A percentile compares a stretch with the other conserved stretches of the same genome.
Conservation (phyloP, 768 basidiomycete genomes). For the Phaeolepiota aurea region DNA sequence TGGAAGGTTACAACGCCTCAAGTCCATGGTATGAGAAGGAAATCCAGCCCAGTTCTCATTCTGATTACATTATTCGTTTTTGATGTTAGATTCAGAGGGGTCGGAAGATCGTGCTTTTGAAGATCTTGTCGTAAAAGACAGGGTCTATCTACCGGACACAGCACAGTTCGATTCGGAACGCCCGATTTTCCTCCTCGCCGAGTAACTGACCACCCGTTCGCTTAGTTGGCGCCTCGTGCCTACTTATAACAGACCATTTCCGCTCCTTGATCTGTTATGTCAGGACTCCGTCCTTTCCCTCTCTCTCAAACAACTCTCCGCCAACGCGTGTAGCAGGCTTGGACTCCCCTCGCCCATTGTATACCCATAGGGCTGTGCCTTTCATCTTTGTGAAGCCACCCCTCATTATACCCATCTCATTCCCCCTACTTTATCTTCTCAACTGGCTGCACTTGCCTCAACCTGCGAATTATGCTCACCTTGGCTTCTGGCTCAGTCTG, state of each 20-base stretch:
- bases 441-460: not conserved
- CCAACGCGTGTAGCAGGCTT: conserved; percentile 9
- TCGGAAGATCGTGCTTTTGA: conserved; percentile 2
- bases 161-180: conserved; percentile 23
- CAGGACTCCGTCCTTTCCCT: conserved; percentile 26
- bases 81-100: conserved; percentile 14
- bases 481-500: conserved; percentile 57
- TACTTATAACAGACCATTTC: conserved; percentile 25
- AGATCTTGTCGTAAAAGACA: conserved; percentile 19
- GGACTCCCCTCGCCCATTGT: conserved; percentile 8
- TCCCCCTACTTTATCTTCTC: not conserved
- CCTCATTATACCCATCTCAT: conserved; percentile 7
- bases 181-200: conserved; percentile 19
- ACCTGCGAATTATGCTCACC: conserved; percentile 45
- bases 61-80: conserved; percentile 7
- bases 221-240: conserved; percentile 34
- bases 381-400: not conserved
- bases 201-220: conserved; percentile 22
- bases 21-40: not conserved
- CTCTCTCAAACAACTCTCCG: conserved; percentile 8
- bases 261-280: conserved; percentile 23
- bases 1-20: conserved; percentile 9
- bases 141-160: conserved; percentile 20
- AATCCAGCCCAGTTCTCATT: not conserved
- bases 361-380: conserved; percentile 12